Evolutionary conservation across 148 eudicot species (phyloP).

Genomic region (Agrostemma githago): DNA sequence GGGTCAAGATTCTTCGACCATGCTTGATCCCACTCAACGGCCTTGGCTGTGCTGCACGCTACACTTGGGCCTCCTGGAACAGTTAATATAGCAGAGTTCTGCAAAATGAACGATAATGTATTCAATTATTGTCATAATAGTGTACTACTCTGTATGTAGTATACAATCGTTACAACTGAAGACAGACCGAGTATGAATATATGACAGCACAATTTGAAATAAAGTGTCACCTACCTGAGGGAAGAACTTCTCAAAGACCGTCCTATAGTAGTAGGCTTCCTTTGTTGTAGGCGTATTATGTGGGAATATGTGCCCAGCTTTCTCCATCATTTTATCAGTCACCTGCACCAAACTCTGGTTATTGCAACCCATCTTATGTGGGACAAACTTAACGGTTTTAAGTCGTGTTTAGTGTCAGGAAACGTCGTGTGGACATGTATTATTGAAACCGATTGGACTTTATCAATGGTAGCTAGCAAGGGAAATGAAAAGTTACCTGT

Average conservation of each 20-base stretch:
- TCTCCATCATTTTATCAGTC: slow-evolving; percentile 72
- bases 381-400: neutral
- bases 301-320: slow-evolving; percentile 63
- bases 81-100: slow-evolving; percentile 71
- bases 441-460: neutral
- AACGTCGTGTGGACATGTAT: neutral
- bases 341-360: slow-evolving; percentile 40
- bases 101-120: slow-evolving; percentile 9
- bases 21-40: slow-evolving; percentile 73
- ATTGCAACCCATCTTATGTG: neutral
- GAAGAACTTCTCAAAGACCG: slow-evolving; percentile 77
- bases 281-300: slow-evolving; percentile 82
- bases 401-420: neutral
- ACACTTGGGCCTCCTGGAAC: slow-evolving; percentile 90
- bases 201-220: neutral
- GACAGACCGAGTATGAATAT: neutral
- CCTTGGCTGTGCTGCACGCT: slow-evolving; percentile 87
- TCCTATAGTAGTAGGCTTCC: slow-evolving; percentile 84
- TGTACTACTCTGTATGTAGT: neutral
- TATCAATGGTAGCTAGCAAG: no score
- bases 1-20: slow-evolving; percentile 92
- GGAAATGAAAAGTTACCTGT: slow-evolving; percentile 33
- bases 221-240: slow-evolving; percentile 83
- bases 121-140: neutral
- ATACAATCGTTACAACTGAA: neutral